Conservation (phyloP, 202 grass and related monocot species). For the Cymbopogon flexuosus region DNA sequence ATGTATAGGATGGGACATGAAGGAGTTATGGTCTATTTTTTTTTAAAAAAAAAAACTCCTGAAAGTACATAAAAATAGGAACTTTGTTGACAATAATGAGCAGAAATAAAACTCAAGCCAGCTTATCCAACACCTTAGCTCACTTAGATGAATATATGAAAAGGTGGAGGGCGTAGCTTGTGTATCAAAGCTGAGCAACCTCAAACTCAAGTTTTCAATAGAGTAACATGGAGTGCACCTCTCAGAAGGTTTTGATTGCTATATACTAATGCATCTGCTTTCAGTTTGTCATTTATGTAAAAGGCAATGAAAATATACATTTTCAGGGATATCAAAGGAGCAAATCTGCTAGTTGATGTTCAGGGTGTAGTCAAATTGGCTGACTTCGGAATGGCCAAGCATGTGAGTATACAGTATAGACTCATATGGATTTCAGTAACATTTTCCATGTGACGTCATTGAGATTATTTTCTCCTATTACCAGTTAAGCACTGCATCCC, state of each 20-base stretch:
- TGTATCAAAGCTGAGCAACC: not conserved
- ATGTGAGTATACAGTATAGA: conserved; percentile 75
- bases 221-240: not conserved
- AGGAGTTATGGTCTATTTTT: conserved; percentile 8
- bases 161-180: not conserved
- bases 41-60: not conserved
- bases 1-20: conserved; percentile 9
- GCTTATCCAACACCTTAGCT: not conserved
- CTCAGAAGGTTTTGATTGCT: not conserved
- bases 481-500: too few relatives aligned
- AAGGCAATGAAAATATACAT: conserved; percentile 21
- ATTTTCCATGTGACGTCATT: too few relatives aligned
- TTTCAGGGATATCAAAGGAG: conserved; percentile 94
- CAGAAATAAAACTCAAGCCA: not conserved
- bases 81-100: conserved; percentile 3
- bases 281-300: conserved; percentile 6
- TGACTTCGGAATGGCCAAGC: conserved; percentile 93
- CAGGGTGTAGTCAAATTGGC: conserved; percentile 83
- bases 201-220: conserved; percentile 11
- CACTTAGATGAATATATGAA: not conserved
- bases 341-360: conserved; percentile 84
- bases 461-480: too few relatives aligned
- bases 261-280: not conserved
- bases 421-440: too few relatives aligned
- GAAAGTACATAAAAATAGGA: not conserved